Conservation (phyloP, 192 early-diverging fungal genomes). For the Linnemannia exigua region DNA sequence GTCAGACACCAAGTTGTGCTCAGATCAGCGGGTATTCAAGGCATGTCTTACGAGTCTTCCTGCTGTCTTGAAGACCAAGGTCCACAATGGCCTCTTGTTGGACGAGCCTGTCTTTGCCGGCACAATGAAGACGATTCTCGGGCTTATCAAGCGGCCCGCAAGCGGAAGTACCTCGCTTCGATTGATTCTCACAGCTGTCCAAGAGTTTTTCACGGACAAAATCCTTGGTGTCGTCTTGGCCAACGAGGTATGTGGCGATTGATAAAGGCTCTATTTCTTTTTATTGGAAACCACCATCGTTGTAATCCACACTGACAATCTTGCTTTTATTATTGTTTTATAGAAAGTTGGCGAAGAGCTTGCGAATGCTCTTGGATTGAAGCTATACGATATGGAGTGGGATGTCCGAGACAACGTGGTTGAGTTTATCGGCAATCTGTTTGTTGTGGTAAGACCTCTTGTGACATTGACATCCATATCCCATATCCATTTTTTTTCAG, state of each 20-base stretch:
- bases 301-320: not conserved
- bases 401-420: constrained; percentile 66
- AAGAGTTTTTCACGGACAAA: constrained; percentile 42
- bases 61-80: constrained; percentile 43
- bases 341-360: constrained; percentile 50
- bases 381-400: constrained; percentile 64
- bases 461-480: not conserved
- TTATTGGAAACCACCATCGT: constrained; percentile 13
- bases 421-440: constrained; percentile 65
- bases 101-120: constrained; percentile 42
- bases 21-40: constrained; percentile 53
- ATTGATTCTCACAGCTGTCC: constrained; percentile 30
- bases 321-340: not conserved
- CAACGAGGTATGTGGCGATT: constrained; percentile 20
- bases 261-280: too few relatives aligned
- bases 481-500: not conserved
- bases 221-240: constrained; percentile 33
- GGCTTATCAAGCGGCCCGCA: constrained; percentile 18
- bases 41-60: constrained; percentile 49
- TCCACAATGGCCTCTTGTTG: constrained; percentile 42
- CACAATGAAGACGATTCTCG: constrained; percentile 39
- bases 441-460: constrained; percentile 35
- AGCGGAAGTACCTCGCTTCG: constrained; percentile 30
- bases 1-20: constrained; percentile 34
- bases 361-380: constrained; percentile 51